phyloP scores from a whole-genome alignment of 169 alveolate species.

The Eimeria maxima region DNA sequence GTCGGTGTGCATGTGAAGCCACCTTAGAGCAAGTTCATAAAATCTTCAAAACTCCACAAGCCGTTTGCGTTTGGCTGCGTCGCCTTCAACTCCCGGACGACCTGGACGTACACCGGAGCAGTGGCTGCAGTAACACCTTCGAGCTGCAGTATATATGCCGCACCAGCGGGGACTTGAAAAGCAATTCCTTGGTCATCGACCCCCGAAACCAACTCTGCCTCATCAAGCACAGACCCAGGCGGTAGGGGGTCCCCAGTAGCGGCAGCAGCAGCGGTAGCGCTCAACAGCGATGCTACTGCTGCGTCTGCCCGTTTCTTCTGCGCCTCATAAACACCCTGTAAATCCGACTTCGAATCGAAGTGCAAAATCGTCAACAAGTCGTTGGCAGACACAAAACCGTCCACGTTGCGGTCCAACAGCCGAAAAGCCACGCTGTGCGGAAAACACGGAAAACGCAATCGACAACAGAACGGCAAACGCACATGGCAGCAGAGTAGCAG shows the following conservation, averaged over 20 bases:
- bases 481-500: not conserved
- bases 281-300: conserved; percentile 33
- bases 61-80: conserved; percentile 52
- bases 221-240: conserved; percentile 59
- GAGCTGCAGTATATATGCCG: conserved; percentile 45
- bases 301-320: conserved; percentile 65
- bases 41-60: conserved; percentile 60
- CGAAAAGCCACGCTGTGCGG: conserved; percentile 74
- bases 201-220: conserved; percentile 52
- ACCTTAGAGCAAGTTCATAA: conserved; percentile 60
- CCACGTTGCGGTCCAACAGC: conserved; percentile 76
- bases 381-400: conserved; percentile 70
- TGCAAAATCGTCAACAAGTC: conserved; percentile 75
- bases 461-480: not conserved
- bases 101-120: conserved; percentile 70
- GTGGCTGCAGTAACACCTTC: conserved; percentile 78
- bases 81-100: conserved; percentile 68
- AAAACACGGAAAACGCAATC: not conserved
- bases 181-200: conserved; percentile 41
- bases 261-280: conserved; percentile 34
- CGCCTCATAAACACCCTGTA: conserved; percentile 40
- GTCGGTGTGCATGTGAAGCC: not conserved
- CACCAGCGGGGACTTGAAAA: conserved; percentile 57
- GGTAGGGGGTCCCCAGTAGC: conserved; percentile 32
- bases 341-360: conserved; percentile 51